A percentile compares a stretch with the other conserved stretches of the same genome.
These are phyloP conservation scores for Penicillium olsonii DNA, from an alignment of 2,329 filamentous ascomycete genomes.

Conservation along the genomic window DNA sequence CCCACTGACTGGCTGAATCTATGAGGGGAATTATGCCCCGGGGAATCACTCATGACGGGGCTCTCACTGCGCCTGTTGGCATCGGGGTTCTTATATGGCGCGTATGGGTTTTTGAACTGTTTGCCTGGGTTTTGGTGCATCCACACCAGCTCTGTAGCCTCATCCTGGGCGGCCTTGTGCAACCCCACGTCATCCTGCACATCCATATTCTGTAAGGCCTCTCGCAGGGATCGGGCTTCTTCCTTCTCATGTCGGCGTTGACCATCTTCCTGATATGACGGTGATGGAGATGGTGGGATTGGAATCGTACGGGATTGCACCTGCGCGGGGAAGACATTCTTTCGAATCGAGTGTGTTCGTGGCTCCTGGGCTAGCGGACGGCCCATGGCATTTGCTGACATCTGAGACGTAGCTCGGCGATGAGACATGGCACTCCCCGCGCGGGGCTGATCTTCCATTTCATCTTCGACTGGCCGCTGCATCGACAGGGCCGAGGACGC, in stretches of 20 bases:
- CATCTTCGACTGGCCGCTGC: conserved; percentile 25
- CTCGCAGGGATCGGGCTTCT: conserved; percentile 57
- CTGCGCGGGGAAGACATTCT: conserved; percentile 40
- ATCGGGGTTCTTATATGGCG: conserved; percentile 49
- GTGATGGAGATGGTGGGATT: conserved; percentile 37
- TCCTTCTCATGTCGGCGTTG: conserved; percentile 60
- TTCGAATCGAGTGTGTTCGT: conserved; percentile 31
- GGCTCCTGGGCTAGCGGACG: conserved; percentile 44
- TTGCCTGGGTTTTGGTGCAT: conserved; percentile 60
- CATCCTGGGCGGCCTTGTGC: conserved; percentile 60
- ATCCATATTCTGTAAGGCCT: conserved; percentile 61
- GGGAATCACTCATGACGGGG: conserved; percentile 23
- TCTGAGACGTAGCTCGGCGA: conserved; percentile 35
- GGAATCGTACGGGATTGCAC: conserved; percentile 32
- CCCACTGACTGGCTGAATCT: conserved; percentile 20
- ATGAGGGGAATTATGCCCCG: conserved; percentile 1
- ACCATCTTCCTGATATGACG: conserved; percentile 56
- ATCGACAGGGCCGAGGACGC: conserved; percentile 47
- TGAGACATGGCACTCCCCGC: conserved; percentile 45
- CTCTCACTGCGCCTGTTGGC: conserved; percentile 45
- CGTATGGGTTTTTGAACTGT: conserved; percentile 51
- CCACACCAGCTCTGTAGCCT: conserved; percentile 66
- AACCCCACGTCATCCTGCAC: conserved; percentile 56
- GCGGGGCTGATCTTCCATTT: conserved; percentile 33
- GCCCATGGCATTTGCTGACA: conserved; percentile 32